Conservation (phyloP, 2,329 filamentous ascomycete species). For the Sporothrix pallida region DNA sequence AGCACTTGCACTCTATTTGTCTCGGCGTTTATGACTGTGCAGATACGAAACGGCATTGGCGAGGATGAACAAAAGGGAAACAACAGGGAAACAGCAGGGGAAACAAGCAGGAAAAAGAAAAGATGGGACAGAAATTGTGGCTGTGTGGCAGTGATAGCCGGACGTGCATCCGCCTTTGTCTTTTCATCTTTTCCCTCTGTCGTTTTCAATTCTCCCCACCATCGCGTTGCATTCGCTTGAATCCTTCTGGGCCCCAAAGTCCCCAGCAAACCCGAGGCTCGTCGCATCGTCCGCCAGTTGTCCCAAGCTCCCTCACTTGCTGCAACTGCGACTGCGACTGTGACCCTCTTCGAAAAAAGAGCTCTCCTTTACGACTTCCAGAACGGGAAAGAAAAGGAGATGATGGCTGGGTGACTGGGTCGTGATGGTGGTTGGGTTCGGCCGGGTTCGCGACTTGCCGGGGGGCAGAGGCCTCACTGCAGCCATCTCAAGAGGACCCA, state of each 20-base stretch:
- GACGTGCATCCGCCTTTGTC: background rate
- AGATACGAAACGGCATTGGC: conserved; percentile 21
- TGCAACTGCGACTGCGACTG: background rate
- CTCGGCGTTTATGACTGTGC: conserved; percentile 14
- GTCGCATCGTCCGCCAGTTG: conserved; percentile 16
- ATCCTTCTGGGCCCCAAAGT: background rate
- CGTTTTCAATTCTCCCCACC: background rate
- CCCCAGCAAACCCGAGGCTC: background rate
- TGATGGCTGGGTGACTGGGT: too few species aligned
- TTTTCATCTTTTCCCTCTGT: background rate
- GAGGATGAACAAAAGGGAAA: background rate
- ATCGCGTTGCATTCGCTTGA: conserved; percentile 10
- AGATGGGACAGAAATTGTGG: too few species aligned
- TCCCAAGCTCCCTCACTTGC: conserved; percentile 13
- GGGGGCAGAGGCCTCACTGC: background rate
- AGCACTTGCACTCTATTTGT: background rate
- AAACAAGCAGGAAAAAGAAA: too few species aligned
- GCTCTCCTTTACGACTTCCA: conserved; percentile 24
- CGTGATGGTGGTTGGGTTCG: too few species aligned
- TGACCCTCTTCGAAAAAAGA: background rate
- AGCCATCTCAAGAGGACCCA: too few species aligned
- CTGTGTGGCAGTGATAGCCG: conserved; percentile 12
- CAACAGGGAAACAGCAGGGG: too few species aligned
- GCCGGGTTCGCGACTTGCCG: background rate
- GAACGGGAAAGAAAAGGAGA: background rate